Conservation (phyloP, 805 yeast genomes). For the Blastobotrys attinorum region DNA sequence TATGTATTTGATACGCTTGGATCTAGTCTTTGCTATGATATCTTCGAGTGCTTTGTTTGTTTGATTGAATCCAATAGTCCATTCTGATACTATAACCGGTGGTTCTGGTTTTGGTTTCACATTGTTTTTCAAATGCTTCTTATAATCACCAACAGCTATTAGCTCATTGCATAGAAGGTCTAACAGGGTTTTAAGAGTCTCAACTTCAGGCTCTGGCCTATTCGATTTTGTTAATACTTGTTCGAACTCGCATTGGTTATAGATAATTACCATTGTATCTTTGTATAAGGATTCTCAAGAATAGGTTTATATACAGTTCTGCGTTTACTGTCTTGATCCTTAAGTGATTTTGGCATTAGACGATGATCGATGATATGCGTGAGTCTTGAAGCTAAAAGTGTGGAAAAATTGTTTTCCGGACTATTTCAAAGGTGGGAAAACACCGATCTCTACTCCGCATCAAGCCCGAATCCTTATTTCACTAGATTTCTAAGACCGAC, state of each 20-base stretch:
- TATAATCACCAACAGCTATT: constrained; percentile 7
- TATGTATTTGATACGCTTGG: constrained; percentile 5
- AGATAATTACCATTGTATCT: constrained; percentile 6
- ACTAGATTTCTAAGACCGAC: too few relatives aligned
- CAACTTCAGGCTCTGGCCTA: too few relatives aligned
- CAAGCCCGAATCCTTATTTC: too few relatives aligned
- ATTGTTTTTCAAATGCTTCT: background rate
- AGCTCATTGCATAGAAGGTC: constrained; percentile 9
- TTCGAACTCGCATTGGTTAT: too few relatives aligned
- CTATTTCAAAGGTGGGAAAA: too few relatives aligned
- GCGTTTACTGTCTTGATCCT: constrained; percentile 11
- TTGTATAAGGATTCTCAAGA: constrained; percentile 22
- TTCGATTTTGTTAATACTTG: too few relatives aligned
- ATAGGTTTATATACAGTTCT: constrained; percentile 20
- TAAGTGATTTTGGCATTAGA: constrained; percentile 3
- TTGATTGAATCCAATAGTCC: constrained; percentile 17
- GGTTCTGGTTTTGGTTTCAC: constrained; percentile 3
- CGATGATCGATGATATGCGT: too few relatives aligned
- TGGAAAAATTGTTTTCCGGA: too few relatives aligned
- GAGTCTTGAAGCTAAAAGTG: too few relatives aligned
- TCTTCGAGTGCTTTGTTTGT: constrained; percentile 16
- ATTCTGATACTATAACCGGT: constrained; percentile 5
- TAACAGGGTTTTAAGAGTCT: too few relatives aligned
- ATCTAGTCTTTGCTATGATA: background rate
- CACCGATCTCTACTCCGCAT: too few relatives aligned